Evolutionary conservation across 306 rosid species (phyloP).

Genomic region (Castanospermum australe): DNA sequence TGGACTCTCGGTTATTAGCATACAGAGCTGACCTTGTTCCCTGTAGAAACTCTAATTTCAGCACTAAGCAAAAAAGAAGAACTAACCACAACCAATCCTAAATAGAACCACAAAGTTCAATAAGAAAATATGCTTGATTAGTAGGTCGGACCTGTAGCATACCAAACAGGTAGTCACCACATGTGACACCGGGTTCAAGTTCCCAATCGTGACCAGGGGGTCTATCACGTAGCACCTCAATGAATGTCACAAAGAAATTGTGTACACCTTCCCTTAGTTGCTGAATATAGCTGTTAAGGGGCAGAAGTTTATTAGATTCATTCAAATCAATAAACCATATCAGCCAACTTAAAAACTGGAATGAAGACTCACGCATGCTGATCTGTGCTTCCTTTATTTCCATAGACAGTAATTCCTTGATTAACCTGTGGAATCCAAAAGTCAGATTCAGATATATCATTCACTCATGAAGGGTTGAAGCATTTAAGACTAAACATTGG

Average conservation of each 20-base stretch:
- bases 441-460: not conserved
- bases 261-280: slow-evolving; percentile 97
- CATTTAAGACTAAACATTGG: not conserved
- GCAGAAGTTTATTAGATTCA: slow-evolving; percentile 3
- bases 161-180: slow-evolving; percentile 98
- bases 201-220: slow-evolving; percentile 99
- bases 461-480: not conserved
- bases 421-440: slow-evolving; percentile 59
- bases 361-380: slow-evolving; percentile 86
- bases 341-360: not conserved
- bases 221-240: slow-evolving; percentile 94
- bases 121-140: slow-evolving; percentile 3
- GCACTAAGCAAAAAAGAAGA: not conserved
- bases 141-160: slow-evolving; percentile 83
- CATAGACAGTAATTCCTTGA: slow-evolving; percentile 89
- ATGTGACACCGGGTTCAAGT: slow-evolving; percentile 98
- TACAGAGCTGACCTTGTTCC: slow-evolving; percentile 97
- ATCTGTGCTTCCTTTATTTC: slow-evolving; percentile 96
- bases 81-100: not conserved
- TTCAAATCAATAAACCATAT: slow-evolving; percentile 2
- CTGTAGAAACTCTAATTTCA: slow-evolving; percentile 42
- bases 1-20: slow-evolving; percentile 75
- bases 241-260: slow-evolving; percentile 93
- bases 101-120: not conserved
- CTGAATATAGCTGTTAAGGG: slow-evolving; percentile 77